Conservation (phyloP, 2,329 filamentous ascomycete species). For the Beauveria asiatica region DNA sequence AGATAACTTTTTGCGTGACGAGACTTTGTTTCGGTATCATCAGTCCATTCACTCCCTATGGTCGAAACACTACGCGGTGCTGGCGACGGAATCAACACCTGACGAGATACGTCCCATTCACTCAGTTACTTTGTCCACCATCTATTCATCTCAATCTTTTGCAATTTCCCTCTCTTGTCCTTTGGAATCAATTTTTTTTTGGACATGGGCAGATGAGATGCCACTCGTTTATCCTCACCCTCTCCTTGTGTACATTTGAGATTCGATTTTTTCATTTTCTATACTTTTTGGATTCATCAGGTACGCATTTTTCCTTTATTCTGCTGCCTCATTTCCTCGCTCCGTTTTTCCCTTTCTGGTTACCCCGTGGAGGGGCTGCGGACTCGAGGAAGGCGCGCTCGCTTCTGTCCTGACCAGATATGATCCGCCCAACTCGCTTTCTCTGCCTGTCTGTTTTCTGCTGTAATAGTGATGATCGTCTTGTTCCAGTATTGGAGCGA, state of each 20-base stretch:
- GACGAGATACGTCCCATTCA: not conserved
- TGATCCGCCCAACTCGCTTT: not conserved
- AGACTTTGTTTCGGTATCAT: not conserved
- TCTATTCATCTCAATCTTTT: not conserved
- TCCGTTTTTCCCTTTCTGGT: not conserved
- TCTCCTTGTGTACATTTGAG: not conserved
- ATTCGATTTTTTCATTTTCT: not conserved
- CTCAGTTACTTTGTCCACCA: not conserved
- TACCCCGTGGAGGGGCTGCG: not conserved
- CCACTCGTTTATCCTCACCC: constrained; percentile 1
- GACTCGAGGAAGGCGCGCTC: constrained; percentile 1
- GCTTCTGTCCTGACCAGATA: not conserved
- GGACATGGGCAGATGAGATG: not conserved
- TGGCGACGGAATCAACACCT: not conserved
- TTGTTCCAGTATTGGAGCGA: not conserved
- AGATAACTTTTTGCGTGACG: no score
- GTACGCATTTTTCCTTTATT: not conserved
- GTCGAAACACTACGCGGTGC: not conserved
- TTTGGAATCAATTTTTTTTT: not conserved
- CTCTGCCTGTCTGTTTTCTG: not conserved
- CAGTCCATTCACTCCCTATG: constrained; percentile 2
- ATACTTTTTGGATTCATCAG: constrained; percentile 8
- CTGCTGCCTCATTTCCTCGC: not conserved
- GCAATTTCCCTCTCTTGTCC: not conserved
- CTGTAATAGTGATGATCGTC: not conserved